These are phyloP conservation scores for Poa pratensis DNA, from an alignment of 176 grass and related monocot genomes.

Conservation along the genomic window DNA sequence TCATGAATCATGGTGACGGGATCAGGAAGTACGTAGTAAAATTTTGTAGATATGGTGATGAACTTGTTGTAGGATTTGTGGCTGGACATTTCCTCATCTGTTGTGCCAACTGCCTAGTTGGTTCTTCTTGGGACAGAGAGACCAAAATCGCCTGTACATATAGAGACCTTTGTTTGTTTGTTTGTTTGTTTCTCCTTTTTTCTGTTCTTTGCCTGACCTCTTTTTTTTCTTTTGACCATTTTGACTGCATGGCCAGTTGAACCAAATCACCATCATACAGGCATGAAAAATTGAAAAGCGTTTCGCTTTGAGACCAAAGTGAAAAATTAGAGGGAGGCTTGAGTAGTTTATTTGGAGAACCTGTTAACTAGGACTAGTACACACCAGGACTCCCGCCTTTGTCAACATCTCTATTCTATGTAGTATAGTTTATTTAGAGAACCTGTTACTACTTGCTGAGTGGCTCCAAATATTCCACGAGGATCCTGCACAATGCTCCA, in stretches of 20 bases:
- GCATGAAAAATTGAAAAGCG: no score
- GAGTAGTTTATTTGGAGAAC: background rate
- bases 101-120: background rate
- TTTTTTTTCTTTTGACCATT: background rate
- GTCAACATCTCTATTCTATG: background rate
- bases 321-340: background rate
- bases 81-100: background rate
- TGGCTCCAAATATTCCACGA: conserved; percentile 26
- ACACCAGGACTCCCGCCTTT: no score
- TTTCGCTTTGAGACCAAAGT: background rate
- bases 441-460: background rate
- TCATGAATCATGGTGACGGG: background rate
- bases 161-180: background rate
- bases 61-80: conserved; percentile 25
- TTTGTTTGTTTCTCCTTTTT: background rate
- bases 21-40: background rate
- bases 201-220: background rate
- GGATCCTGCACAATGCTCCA: conserved; percentile 10
- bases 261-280: no score
- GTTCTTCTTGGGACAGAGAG: conserved; percentile 45
- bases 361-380: background rate
- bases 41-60: conserved; percentile 54
- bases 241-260: background rate
- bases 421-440: background rate
- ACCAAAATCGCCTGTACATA: conserved; percentile 41